These are phyloP conservation scores for Phytophthora chlamydospora DNA, from an alignment of 352 stramenopile species.

Conservation along the genomic window DNA sequence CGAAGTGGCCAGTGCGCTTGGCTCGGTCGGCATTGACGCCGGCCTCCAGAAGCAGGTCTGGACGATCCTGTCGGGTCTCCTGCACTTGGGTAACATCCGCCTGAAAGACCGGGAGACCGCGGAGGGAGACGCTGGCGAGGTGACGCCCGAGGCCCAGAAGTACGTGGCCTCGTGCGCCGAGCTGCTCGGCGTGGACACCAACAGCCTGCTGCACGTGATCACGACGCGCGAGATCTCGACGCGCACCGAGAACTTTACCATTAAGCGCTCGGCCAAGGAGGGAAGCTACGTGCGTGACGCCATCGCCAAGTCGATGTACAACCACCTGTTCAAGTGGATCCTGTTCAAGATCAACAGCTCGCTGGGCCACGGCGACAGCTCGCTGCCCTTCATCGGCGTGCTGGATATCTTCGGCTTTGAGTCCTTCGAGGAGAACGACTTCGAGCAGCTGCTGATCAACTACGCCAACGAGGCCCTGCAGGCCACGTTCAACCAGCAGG, in stretches of 20 bases:
- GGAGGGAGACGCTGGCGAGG: slow-evolving; percentile 77
- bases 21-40: slow-evolving; percentile 74
- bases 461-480: slow-evolving; percentile 91
- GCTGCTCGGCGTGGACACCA: slow-evolving; percentile 80
- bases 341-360: slow-evolving; percentile 83
- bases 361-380: slow-evolving; percentile 77
- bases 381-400: slow-evolving; percentile 91
- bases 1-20: slow-evolving; percentile 79
- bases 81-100: slow-evolving; percentile 85
- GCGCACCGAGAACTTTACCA: slow-evolving; percentile 82
- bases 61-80: slow-evolving; percentile 73
- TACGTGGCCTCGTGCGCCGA: slow-evolving; percentile 60
- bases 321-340: slow-evolving; percentile 90
- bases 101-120: slow-evolving; percentile 82
- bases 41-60: slow-evolving; percentile 78
- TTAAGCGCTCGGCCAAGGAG: slow-evolving; percentile 78
- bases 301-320: slow-evolving; percentile 95
- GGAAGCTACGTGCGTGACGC: slow-evolving; percentile 88
- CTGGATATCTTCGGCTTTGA: slow-evolving; percentile 99
- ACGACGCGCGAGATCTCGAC: slow-evolving; percentile 83
- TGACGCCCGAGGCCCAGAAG: slow-evolving; percentile 55
- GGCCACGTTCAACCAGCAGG: slow-evolving; percentile 90
- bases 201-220: slow-evolving; percentile 71
- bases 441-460: slow-evolving; percentile 92
- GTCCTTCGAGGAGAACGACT: slow-evolving; percentile 94